Conservation (phyloP, 1,284 basidiomycete species). For the Cutaneotrichosporon sp. region DNA sequence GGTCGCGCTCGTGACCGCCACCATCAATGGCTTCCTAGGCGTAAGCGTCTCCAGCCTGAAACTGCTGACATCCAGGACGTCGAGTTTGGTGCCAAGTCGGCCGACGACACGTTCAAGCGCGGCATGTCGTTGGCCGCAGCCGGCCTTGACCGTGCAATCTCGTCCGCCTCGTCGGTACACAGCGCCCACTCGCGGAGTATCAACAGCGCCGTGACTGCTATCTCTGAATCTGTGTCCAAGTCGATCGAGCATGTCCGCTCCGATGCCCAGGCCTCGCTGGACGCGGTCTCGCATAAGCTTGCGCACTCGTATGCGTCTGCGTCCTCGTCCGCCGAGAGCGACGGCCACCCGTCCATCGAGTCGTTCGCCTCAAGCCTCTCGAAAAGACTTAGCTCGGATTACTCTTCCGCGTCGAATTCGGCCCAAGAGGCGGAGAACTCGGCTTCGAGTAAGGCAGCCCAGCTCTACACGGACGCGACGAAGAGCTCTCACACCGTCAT, state of each 20-base stretch:
- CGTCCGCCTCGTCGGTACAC: conserved; percentile 39
- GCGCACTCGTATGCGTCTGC: conserved; percentile 44
- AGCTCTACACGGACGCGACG: conserved; percentile 36
- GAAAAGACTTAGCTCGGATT: conserved; percentile 44
- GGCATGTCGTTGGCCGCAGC: conserved; percentile 47
- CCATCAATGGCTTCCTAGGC: conserved; percentile 50
- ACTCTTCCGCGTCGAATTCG: conserved; percentile 51
- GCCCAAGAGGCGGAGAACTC: conserved; percentile 43
- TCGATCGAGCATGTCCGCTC: conserved; percentile 13
- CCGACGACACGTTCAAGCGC: conserved; percentile 51
- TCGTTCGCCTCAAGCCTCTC: conserved; percentile 43
- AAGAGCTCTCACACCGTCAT: conserved; percentile 38
- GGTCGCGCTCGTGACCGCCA: conserved; percentile 66
- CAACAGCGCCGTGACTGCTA: conserved; percentile 40
- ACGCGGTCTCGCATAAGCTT: conserved; percentile 31
- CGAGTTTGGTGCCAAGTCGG: conserved; percentile 37
- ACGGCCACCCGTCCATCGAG: conserved; percentile 38
- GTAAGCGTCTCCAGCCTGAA: conserved; percentile 22
- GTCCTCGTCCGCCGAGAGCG: conserved; percentile 40
- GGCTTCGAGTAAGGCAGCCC: conserved; percentile 42
- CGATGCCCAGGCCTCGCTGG: conserved; percentile 27
- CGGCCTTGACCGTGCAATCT: conserved; percentile 35
- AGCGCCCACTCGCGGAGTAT: conserved; percentile 26
- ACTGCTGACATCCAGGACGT: conserved; percentile 18
- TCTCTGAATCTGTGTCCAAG: conserved; percentile 29